Evolutionary conservation across 305 asterid species (phyloP).

Genomic region (Rubia balearica): DNA sequence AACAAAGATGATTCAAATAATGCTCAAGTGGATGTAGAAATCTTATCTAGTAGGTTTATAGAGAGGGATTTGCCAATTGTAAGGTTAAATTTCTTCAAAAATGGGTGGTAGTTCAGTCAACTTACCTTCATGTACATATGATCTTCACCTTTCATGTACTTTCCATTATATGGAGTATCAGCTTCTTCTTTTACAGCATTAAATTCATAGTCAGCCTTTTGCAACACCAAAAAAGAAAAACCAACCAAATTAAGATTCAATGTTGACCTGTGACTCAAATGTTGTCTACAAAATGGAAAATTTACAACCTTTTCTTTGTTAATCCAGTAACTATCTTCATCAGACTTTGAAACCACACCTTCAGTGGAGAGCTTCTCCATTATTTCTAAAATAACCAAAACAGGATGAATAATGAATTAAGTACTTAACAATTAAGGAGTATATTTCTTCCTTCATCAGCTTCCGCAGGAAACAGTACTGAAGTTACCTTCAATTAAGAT

Average conservation of each 20-base stretch:
- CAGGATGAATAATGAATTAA: constrained; percentile 10
- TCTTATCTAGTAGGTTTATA: neutral
- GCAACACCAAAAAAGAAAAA: constrained; percentile 17
- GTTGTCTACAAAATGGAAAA: constrained; percentile 13
- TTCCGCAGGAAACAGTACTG: constrained; percentile 21
- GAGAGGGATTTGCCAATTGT: neutral
- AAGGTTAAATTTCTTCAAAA: neutral
- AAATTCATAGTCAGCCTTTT: constrained; percentile 64
- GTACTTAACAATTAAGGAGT: neutral
- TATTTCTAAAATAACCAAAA: constrained; percentile 44
- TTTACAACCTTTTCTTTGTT: constrained; percentile 50
- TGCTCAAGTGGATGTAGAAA: neutral
- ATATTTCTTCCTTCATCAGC: constrained; percentile 20
- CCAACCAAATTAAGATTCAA: neutral
- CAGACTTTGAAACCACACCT: constrained; percentile 46
- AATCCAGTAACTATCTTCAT: constrained; percentile 46
- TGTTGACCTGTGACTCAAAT: constrained; percentile 7
- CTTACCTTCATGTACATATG: constrained; percentile 78
- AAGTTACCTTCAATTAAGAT: constrained; percentile 69
- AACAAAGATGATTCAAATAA: constrained; percentile 13
- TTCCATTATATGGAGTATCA: constrained; percentile 30
- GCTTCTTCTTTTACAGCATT: constrained; percentile 78
- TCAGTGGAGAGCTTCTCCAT: constrained; percentile 66
- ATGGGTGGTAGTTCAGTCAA: neutral
- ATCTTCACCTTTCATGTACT: constrained; percentile 30